Evolutionary conservation across 2,329 filamentous ascomycete species (phyloP), one percentile per base, ranked within the genome.

Genomic region (Paecilomyces sp.): DNA sequence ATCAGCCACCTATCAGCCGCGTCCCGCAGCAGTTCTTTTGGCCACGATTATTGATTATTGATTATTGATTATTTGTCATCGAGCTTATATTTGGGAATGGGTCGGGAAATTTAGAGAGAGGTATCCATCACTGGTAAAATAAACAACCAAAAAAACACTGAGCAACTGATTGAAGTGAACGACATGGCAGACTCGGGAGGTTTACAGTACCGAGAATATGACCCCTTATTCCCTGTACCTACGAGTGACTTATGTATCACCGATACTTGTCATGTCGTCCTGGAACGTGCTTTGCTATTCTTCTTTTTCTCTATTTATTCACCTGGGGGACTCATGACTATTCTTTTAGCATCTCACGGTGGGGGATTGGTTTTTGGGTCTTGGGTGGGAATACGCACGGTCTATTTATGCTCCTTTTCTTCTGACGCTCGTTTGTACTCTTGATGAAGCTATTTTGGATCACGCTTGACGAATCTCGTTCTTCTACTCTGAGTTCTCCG

Each of bases 121-220:
- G 62, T 65, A 64, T 67, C 68, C 69, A 70, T 73, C 71, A 69
- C 67, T 73, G 71, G 71, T 72, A 73, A 69, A 71, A 70, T 61
- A 64, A 61, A 65, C 9, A 31, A 31, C 3, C 6, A 33, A 33
- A 33, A 12, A 33, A 33, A 9, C 31, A 25, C 25, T 34, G 56
- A 57, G 41, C 36, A 57, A 57, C 8, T 24, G 56, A 53, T 30
- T 28, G 41, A 25, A 57, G 25, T 24, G 31, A 52, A 28, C 18
- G 33, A 34, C 28, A 57, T 47, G 55, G 34, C 55, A 57, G 22
- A 57, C 3, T 50, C 41, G 22, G 25, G 18, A 9, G 11, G 41
- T 36, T 31, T 50, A 24, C 22, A 34, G n/a, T 9, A 57, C 28
- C 15, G 33, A 31, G 55, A 36, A 50, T 15, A 31, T 31, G 18